Base-by-base conservation (phyloP, 805 yeast genomes). In the Lachancea cidri region DNA sequence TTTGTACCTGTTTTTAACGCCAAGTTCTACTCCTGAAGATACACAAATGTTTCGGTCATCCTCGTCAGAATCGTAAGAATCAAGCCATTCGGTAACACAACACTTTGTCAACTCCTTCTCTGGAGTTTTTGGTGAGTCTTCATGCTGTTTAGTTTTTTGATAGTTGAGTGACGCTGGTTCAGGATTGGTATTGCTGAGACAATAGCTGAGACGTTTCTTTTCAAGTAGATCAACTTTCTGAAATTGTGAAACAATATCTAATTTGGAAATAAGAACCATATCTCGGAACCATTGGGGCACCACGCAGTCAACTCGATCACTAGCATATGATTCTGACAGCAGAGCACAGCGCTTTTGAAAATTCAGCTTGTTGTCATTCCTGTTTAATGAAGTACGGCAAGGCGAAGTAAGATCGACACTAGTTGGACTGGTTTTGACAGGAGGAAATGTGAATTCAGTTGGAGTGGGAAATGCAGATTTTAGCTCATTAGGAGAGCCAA, bases 1-100 rank as follows among this genome's bases (percentile, higher is more conserved):
- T 53, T 85, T 83, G 67, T 89, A 89, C 45, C 98, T 66, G 61
- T 89, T 87, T 55, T 88, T 88, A 39, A 73, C 62, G 18, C 94
- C 91, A 33, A 79, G 71, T 60, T 87, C 95, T 32, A 88, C 79
- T 5, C 96, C 96, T 4, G 83, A 77, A 27, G 81, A 76, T 24
- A 85, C 73, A 20, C 68, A 57, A 17, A 79, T 42, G 22, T 41
- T 41, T 8, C 36, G 41, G 24, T 50, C 54, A 11, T 53, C 53
- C 13, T 43, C 47, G 29, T 43, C 42, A 9, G 42, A 22, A 24
- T 41, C 45, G 19, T 52, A 34, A 8, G 36, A 36, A 29, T 41
- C 44, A 4, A 41, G 33, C 44, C 44, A 41, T 16, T 16, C 15
- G 4, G 39, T 19, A n/a, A 38, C 14, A 27, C 33, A 27, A 15